Evolutionary conservation across 2,329 filamentous ascomycete species (phyloP).

Genomic region (Paramyrothecium roridum): DNA sequence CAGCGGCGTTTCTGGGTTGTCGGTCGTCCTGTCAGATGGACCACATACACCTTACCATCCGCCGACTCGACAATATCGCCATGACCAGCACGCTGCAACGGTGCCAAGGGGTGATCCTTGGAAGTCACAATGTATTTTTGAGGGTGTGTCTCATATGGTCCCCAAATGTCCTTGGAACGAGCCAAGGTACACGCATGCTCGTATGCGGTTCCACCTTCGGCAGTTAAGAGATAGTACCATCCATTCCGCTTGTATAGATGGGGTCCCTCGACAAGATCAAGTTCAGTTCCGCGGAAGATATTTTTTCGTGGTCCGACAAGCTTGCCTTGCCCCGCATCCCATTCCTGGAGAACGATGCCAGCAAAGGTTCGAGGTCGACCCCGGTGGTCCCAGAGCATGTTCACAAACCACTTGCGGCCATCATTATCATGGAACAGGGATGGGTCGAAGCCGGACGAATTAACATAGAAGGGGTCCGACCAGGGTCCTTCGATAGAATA

Average conservation of each 20-base stretch:
- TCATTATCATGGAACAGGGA: slow-evolving; percentile 56
- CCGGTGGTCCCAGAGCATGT: neutral
- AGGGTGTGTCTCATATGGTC: slow-evolving; percentile 60
- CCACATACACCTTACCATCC: slow-evolving; percentile 50
- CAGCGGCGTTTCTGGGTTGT: slow-evolving; percentile 49
- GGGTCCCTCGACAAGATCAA: slow-evolving; percentile 53
- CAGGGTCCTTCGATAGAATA: slow-evolving; percentile 54
- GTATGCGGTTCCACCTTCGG: slow-evolving; percentile 59
- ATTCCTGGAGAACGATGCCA: slow-evolving; percentile 17
- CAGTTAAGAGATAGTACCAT: slow-evolving; percentile 58
- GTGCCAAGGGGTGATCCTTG: slow-evolving; percentile 44
- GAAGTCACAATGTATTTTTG: slow-evolving; percentile 54
- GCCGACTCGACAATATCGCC: slow-evolving; percentile 52
- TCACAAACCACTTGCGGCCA: slow-evolving; percentile 44
- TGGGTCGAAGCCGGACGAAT: slow-evolving; percentile 62
- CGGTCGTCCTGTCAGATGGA: slow-evolving; percentile 50
- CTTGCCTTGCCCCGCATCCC: slow-evolving; percentile 42
- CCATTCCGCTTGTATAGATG: slow-evolving; percentile 57
- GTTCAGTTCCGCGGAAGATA: slow-evolving; percentile 52
- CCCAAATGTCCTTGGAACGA: slow-evolving; percentile 49
- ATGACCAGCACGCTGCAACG: slow-evolving; percentile 51
- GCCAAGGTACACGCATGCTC: slow-evolving; percentile 60
- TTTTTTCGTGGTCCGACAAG: slow-evolving; percentile 55
- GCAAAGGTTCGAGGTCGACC: neutral
- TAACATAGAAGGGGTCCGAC: slow-evolving; percentile 58